Base-by-base conservation (phyloP, 2,329 filamentous ascomycete species). In the Exophiala phaeomuriformis region DNA sequence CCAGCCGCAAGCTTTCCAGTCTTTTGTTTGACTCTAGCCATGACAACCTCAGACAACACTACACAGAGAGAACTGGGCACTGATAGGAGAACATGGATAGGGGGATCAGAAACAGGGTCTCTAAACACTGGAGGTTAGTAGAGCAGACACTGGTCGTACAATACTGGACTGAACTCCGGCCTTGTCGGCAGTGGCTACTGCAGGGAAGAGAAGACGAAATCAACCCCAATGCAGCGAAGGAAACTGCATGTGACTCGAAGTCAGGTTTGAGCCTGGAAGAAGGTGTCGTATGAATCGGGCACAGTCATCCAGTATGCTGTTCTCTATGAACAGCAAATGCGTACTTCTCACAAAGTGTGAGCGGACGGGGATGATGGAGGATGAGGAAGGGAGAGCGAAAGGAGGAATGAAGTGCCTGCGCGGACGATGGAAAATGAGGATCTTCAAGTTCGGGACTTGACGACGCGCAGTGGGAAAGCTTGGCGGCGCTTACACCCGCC, bases 21-120 rank as follows among this genome's bases (percentile, higher is more conserved):
- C 30, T 54, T 55, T 29, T 52, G 48, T 41, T 55, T 59, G 41
- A 49, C 51, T 47, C 45, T 54, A 29, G 49, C 54, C 57, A 59
- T 59, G 32, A 28, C 44, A 29, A 33, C 36, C 28, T 40, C 46
- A 33, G 32, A 9, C 42, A 51, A 49, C 41, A 46, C 54, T 59
- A 59, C 57, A 55, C 46, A 31, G 41, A 35, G 12, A 53, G 32
- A 55, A 49, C 37, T 32, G 44, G 46, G 42, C 30, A 49, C 46
- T n/a, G 33, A 33, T 42, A 42, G 5, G 32, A 37, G 42, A 47
- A 53, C 56, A 58, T 58, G 36, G 39, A 43, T 29, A 49, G 47
- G 42, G 36, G n/a, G 46, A 46, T 12, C 39, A 12, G 32, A 31
- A 32, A 29, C 35, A 41, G 37, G 36, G 40, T 36, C 47, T 42